These are phyloP conservation scores for Geotrichum histeridarum DNA, from an alignment of 1,139 yeast species.

Conservation along the genomic window DNA sequence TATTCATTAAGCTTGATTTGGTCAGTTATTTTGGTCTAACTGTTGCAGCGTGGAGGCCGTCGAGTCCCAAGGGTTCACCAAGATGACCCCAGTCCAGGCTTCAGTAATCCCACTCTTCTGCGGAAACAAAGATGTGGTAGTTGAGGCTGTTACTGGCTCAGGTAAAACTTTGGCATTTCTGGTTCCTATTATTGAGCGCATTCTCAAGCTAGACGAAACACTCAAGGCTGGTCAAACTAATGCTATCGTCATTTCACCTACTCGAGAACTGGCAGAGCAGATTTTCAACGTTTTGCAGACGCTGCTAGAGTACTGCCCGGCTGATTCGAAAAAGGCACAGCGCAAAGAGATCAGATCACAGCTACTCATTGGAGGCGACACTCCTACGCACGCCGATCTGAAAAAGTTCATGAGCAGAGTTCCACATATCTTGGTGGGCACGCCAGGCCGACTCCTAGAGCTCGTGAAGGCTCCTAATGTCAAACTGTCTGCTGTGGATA, in stretches of 20 bases:
- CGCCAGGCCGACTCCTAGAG: conserved; percentile 87
- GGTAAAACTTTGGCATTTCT: conserved; percentile 89
- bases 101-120: conserved; percentile 83
- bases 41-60: conserved; percentile 51
- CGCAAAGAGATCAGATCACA: conserved; percentile 52
- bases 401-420: conserved; percentile 48
- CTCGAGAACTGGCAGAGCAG: conserved; percentile 87
- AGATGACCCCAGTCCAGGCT: conserved; percentile 98
- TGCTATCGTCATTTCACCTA: conserved; percentile 76
- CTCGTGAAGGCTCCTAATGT: conserved; percentile 47
- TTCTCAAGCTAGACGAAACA: conserved; percentile 33
- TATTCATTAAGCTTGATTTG: not conserved
- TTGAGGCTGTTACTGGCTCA: conserved; percentile 92
- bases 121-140: conserved; percentile 92
- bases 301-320: conserved; percentile 58
- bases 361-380: conserved; percentile 72
- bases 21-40: not conserved
- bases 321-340: conserved; percentile 32
- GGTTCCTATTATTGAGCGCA: conserved; percentile 74
- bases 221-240: conserved; percentile 53
- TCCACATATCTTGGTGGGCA: conserved; percentile 80
- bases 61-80: conserved; percentile 62
- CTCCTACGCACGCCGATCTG: conserved; percentile 65
- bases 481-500: conserved; percentile 53
- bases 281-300: conserved; percentile 61